Percentiles rank a stretch among this genome's conserved stretches.
phyloP scores from a whole-genome alignment of 2,329 filamentous ascomycete genomes.

The Botrytis elliptica region DNA sequence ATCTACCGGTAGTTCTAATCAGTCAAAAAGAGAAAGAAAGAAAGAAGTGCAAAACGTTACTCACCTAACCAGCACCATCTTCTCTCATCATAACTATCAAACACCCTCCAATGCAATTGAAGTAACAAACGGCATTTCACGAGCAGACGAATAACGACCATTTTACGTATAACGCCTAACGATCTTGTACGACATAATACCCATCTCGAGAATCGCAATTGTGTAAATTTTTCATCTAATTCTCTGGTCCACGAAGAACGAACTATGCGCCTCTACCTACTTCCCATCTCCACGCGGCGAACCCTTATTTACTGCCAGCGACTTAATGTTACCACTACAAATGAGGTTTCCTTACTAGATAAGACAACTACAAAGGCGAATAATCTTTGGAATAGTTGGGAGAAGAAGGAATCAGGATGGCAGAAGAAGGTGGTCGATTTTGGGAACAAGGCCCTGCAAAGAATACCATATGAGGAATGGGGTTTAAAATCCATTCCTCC shows the following conservation, averaged over 20 bases:
- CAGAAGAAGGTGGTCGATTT: slow-evolving; percentile 82
- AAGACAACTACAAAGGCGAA: slow-evolving; percentile 68
- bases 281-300: slow-evolving; percentile 88
- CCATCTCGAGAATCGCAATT: neutral
- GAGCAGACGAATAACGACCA: neutral
- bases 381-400: slow-evolving; percentile 81
- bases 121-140: neutral
- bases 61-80: neutral
- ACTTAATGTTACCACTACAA: slow-evolving; percentile 55
- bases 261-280: slow-evolving; percentile 84
- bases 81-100: neutral
- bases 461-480: slow-evolving; percentile 97
- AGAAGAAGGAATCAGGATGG: slow-evolving; percentile 81
- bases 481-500: slow-evolving; percentile 91
- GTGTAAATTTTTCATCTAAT: neutral
- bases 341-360: slow-evolving; percentile 61
- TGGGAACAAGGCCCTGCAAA: slow-evolving; percentile 80
- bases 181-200: neutral
- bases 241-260: neutral
- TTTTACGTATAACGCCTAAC: neutral
- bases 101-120: neutral
- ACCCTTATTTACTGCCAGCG: slow-evolving; percentile 91
- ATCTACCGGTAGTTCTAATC: neutral
- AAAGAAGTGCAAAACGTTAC: neutral
- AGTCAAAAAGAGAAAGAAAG: neutral